Evolutionary conservation across 352 stramenopile genomes (phyloP), one percentile per base, ranked within the genome.

Genomic region (Pythium periplocum): DNA sequence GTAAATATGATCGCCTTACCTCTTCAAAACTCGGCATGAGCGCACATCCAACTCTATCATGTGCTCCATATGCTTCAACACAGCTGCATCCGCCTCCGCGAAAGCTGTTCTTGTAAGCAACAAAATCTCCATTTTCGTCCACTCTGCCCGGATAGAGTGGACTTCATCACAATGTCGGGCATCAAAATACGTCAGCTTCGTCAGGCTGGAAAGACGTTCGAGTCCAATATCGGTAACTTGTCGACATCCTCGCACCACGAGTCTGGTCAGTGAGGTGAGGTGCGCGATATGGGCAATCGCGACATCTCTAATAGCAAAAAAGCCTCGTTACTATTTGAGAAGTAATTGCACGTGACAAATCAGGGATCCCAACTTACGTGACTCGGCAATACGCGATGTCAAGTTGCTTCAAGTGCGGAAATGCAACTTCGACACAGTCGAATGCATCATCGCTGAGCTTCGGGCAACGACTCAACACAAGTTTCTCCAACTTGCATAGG

Each of bases 1-100:
- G 17, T 26, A 26, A 26, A 26, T 26, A 26, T 26, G 17, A 26
- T 26, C 17, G 0, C 50, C 61, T 34, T 66, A 90, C 80, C 80
- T 72, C 60, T 85, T 87, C 56, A 87, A 62, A 55, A 91, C 76
- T 37, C 68, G 68, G 55, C 81, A 91, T 45, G 75, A 73, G 32
- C 68, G 71, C 8, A 93, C 42, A 46, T 93, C 79, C 43, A 93
- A 57, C 53, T 93, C 77, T 45, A 72, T 48, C 37, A 90, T 40
- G 9, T 74, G 66, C 6, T 61, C 62, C 39, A 90, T 64, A 40
- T 69, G 62, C 9, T 70, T 74, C 50, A 93, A 51, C 17, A 88
- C 66, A 5, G 61, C 67, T n/a, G 73, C 57, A 48, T 92, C 78
- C 11, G 77, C 49, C 57, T 93, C 82, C 0, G 65, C 62, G 61